phyloP scores from a whole-genome alignment of 1,284 basidiomycete species.

The Cystobasidium slooffiae region DNA sequence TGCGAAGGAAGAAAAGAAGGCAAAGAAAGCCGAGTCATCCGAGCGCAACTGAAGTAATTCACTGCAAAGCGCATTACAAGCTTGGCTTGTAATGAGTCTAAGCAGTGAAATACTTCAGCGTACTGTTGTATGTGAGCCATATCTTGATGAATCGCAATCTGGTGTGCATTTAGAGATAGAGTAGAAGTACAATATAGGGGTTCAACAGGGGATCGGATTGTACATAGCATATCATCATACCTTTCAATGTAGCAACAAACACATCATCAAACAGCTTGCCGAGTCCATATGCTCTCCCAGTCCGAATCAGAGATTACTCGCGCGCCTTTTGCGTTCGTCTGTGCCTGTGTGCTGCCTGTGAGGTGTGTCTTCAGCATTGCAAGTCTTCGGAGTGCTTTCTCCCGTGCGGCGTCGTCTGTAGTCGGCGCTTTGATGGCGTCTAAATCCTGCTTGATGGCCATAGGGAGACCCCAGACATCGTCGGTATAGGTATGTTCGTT shows the following conservation, averaged over 20 bases:
- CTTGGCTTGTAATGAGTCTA: no score
- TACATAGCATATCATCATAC: not conserved
- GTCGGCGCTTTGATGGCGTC: slow-evolving; percentile 6
- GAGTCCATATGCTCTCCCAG: slow-evolving; percentile 26
- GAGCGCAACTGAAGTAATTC: not conserved
- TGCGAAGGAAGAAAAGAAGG: slow-evolving; percentile 46
- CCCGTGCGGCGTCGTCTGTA: not conserved
- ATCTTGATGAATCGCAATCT: no score
- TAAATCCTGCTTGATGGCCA: slow-evolving; percentile 30
- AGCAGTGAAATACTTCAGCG: no score
- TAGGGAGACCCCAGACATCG: slow-evolving; percentile 42
- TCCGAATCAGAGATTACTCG: not conserved
- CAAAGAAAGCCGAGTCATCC: slow-evolving; percentile 1
- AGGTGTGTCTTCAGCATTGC: slow-evolving; percentile 37
- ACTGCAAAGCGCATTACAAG: no score
- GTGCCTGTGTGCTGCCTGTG: not conserved
- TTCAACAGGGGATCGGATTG: not conserved
- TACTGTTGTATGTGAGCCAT: no score
- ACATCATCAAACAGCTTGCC: not conserved
- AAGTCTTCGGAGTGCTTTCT: slow-evolving; percentile 33
- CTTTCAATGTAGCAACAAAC: not conserved
- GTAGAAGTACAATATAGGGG: not conserved
- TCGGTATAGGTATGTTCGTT: slow-evolving; percentile 34
- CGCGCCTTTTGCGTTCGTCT: not conserved
- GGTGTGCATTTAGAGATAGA: no score